A percentile compares a stretch with the other conserved stretches of the same genome.
These are phyloP conservation scores for Colletotrichum brevisporum DNA, from an alignment of 2,329 filamentous ascomycete genomes.

Conservation along the genomic window DNA sequence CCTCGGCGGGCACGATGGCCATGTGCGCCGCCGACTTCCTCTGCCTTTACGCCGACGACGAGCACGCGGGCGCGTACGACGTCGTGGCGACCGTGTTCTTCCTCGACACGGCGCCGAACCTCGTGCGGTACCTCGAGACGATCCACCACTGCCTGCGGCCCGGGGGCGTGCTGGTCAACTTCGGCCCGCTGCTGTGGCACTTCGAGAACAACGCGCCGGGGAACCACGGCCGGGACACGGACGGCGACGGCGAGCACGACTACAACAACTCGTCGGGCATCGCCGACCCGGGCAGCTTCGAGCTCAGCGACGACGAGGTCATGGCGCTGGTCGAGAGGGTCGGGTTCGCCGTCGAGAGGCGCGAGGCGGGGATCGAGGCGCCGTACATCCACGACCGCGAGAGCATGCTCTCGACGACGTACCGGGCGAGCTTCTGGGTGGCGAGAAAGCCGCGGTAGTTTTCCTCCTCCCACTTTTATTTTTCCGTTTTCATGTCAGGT, in stretches of 20 bases:
- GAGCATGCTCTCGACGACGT: constrained; percentile 90
- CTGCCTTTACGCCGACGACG: constrained; percentile 80
- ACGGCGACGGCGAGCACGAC: constrained; percentile 65
- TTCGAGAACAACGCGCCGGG: constrained; percentile 83
- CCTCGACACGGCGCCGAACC: constrained; percentile 94
- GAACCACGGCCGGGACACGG: constrained; percentile 66
- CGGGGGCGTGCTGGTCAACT: constrained; percentile 88
- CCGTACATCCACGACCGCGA: constrained; percentile 89
- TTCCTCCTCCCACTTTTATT: not conserved
- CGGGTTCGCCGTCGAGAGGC: constrained; percentile 81
- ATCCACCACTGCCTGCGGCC: constrained; percentile 82
- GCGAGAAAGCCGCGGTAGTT: constrained; percentile 74
- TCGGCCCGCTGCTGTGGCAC: constrained; percentile 95
- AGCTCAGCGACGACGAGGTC: constrained; percentile 92
- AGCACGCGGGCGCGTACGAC: constrained; percentile 76
- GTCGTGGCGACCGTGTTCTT: constrained; percentile 95
- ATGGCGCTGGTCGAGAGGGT: constrained; percentile 78
- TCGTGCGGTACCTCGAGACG: constrained; percentile 90
- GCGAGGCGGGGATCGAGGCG: constrained; percentile 72
- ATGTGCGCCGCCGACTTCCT: constrained; percentile 97
- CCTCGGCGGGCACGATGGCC: constrained; percentile 77
- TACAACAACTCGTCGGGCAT: constrained; percentile 74
- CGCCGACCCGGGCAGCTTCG: constrained; percentile 89
- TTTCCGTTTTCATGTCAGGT: not conserved
- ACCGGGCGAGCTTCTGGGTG: constrained; percentile 87